Evolutionary conservation across 306 rosid genomes (phyloP).

Genomic region (Biancaea sappan): DNA sequence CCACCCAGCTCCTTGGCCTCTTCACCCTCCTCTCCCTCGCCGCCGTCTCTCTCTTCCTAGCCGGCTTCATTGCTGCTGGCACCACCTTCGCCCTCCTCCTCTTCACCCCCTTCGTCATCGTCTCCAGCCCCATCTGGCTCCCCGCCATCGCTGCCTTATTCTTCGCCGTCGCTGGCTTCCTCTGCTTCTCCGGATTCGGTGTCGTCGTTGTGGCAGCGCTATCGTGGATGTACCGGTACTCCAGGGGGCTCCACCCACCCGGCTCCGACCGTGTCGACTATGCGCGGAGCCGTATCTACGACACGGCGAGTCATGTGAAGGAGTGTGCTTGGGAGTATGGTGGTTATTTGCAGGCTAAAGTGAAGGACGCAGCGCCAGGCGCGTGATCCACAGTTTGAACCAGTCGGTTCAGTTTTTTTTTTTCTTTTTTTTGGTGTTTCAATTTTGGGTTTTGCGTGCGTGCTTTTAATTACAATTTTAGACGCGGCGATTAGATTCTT

Average conservation of each 20-base stretch:
- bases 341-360: conserved; percentile 75
- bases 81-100: conserved; percentile 44
- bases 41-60: conserved; percentile 56
- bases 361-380: conserved; percentile 87
- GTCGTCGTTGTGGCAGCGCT: conserved; percentile 36
- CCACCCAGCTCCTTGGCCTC: conserved; percentile 59
- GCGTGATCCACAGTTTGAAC: conserved; percentile 44
- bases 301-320: conserved; percentile 82
- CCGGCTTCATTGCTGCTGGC: conserved; percentile 54
- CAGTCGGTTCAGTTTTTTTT: not conserved
- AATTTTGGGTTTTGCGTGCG: not conserved
- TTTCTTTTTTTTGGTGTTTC: too few relatives aligned
- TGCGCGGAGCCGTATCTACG: conserved; percentile 70
- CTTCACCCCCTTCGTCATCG: conserved; percentile 56
- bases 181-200: conserved; percentile 52
- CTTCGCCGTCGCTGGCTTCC: conserved; percentile 40
- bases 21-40: conserved; percentile 58
- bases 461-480: not conserved
- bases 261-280: conserved; percentile 79
- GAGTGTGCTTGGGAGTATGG: conserved; percentile 88
- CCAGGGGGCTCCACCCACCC: conserved; percentile 72
- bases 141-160: conserved; percentile 48
- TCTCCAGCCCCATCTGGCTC: conserved; percentile 78
- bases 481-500: not conserved
- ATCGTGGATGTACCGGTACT: conserved; percentile 76